Base-by-base conservation (phyloP, 2,329 filamentous ascomycete genomes). In the Periglandula ipomoeae region DNA sequence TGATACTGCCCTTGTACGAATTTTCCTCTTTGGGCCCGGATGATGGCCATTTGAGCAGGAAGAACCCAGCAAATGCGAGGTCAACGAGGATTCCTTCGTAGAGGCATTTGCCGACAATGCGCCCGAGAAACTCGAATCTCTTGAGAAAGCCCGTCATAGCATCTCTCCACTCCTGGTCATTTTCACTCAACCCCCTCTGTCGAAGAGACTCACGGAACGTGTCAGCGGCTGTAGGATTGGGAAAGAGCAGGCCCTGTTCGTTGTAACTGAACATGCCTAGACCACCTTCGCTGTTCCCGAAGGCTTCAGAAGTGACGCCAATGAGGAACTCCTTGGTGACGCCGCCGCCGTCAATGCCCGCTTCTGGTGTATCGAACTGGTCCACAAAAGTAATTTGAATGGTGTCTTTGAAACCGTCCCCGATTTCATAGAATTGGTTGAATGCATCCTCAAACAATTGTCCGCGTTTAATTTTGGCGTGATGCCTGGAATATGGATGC, bases 341-440 rank as follows among this genome's bases (percentile, higher is more conserved):
- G 53, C 93, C 93, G 8, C 93, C 93, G 0, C 93, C 93, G 61
- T 98, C 93, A 48, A 98, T 97, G 9, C 93, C 93, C 11, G 91
- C 91, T 67, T 98, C 93, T 7, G 81, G 75, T 1, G 84, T 80
- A 52, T 86, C 87, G 56, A 95, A 98, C 51, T 89, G 79, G 62
- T 98, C 93, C 39, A 96, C 83, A 63, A 98, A 98, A 0, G 88
- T 93, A 59, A 98, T 97, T 61, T 95, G 89, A 32, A 98, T 95
- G 0, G 89, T 89, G 61, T 97, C 91, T 62, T 97, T 97, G 49
- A 98, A 69, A 1, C 83, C 84, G 13, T 91, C 86, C 0, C 85
- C 86, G 5, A 97, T 74, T 1, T 78, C 66, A 58, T 89, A 96
- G 59, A 96, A 96, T 48, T 89, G 79, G 3, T 84, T 72, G 61